Base-by-base conservation (phyloP, 768 basidiomycete genomes). In the Galerina sulciceps region DNA sequence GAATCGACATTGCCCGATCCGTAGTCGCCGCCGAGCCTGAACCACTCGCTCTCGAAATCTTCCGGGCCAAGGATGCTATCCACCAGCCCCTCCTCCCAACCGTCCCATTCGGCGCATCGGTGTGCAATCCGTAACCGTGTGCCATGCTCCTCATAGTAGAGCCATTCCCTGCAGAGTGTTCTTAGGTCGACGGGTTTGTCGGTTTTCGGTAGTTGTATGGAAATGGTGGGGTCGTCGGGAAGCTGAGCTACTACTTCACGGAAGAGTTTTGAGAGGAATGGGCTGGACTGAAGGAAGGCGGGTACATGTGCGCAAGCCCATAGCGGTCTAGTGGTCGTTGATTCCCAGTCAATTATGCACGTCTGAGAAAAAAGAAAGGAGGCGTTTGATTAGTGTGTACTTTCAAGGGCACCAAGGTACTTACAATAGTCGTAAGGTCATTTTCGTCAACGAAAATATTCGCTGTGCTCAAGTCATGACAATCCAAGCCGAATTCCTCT, bases 331-430 rank as follows among this genome's bases (percentile, higher is more conserved):
- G 87, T 91, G 10, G 90, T 91, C n/a, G 92, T 93, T 14, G 92
- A 91, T 69, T 94, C 92, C 92, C 91, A 93, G 65, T 94, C 93
- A 41, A 94, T 94, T 57, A 94, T 84, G 66, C 90, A 91, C 1
- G 91, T 90, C 93, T 94, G 66, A 55, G 44, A 48, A 47, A 59
- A 49, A 8, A 15, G 1, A 10, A 15, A n/a, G 10, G 5, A 6
- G 35, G 1, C 9, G 26, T 42, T 11, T 56, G n/a, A 54, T 59
- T 20, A 60, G 51, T 31, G 5, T 18, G 18, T 18, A 35, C n/a
- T 17, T 50, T 18, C 18, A 44, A 46, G 37, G 37, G 40, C 8
- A 4, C 49, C 1, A 20, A 37, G n/a, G 42, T 48, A 34, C 92
- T 65, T 64, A 94, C 92, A 44, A 94, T 89, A 61, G 81, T 85